Conservation (phyloP, 2,329 filamentous ascomycete genomes). For the Cladosporium velox region DNA sequence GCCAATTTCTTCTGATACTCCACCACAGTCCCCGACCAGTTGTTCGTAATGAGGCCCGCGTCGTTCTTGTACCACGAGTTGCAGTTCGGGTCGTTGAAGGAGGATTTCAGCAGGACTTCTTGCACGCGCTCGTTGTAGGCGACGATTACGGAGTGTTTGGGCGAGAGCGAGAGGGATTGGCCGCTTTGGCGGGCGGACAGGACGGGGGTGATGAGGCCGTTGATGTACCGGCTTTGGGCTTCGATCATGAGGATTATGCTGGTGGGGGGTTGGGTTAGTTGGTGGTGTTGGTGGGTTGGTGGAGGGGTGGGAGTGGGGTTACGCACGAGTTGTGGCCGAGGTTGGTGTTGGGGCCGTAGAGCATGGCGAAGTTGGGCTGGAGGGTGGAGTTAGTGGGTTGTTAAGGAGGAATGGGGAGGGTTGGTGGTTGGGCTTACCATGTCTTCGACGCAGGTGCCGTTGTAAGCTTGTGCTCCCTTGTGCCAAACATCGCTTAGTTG, state of each 20-base stretch:
- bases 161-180: slow-evolving; percentile 48
- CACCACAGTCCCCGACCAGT: slow-evolving; percentile 56
- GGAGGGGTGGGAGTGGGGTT: not conserved
- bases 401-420: too few relatives aligned
- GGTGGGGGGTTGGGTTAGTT: slow-evolving; percentile 29
- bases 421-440: slow-evolving; percentile 31
- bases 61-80: slow-evolving; percentile 60
- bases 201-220: slow-evolving; percentile 51
- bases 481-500: slow-evolving; percentile 55
- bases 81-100: slow-evolving; percentile 58
- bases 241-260: slow-evolving; percentile 65
- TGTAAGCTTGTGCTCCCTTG: slow-evolving; percentile 53
- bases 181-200: slow-evolving; percentile 47
- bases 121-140: slow-evolving; percentile 53
- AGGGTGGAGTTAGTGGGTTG: not conserved
- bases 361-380: slow-evolving; percentile 49
- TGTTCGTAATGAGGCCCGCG: slow-evolving; percentile 58
- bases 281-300: slow-evolving; percentile 25
- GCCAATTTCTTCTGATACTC: slow-evolving; percentile 55
- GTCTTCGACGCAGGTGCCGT: slow-evolving; percentile 54
- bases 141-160: slow-evolving; percentile 43
- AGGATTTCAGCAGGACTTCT: slow-evolving; percentile 43
- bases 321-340: slow-evolving; percentile 34
- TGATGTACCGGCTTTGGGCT: slow-evolving; percentile 58
- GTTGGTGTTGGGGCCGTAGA: slow-evolving; percentile 62